Base-by-base conservation (phyloP, 2,329 filamentous ascomycete genomes). In the Cladophialophora psammophila region DNA sequence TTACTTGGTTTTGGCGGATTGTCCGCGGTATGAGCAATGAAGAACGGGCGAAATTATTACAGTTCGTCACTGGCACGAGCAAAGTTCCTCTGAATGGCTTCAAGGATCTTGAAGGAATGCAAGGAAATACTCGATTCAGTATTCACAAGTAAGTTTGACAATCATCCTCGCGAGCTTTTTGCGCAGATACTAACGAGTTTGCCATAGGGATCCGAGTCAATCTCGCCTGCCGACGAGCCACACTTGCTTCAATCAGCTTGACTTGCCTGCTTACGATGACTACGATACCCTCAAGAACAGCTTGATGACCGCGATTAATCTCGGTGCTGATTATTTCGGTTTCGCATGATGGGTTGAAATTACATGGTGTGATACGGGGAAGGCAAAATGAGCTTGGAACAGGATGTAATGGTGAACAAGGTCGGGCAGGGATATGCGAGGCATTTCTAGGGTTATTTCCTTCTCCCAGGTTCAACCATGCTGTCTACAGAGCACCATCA, bases 1-100 rank as follows among this genome's bases (percentile, higher is more conserved):
- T 99, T 67, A 94, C 98, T 78, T 99, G 95, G 95, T 99, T 99
- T 88, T 99, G 95, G 95, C 91, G 96, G 75, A 95, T 95, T 32
- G 89, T 99, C 52, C 90, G 95, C 74, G 97, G 94, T 4, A 99
- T 97, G 76, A 96, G 98, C 83, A 98, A 98, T 82, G 96, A 99
- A 82, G 96, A 99, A 81, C 92, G 93, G 68, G 95, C 95, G 74
- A 99, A 99, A 81, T 84, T 99, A 69, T 86, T 99, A 53, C 95
- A 99, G 76, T 99, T 99, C 78, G 95, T 99, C 72, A 99, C 96
- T 1, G 95, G 95, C 78, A 99, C 96, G 18, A 96, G 92, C 79
- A 99, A 99, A 82, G 96, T 99, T 55, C 95, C 95, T 45, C 88
- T 99, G 58, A 99, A 99, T 74, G 95, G 95, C 12, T 99, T 99